Evolutionary conservation across 371 early-diverging fungal species (phyloP).

Genomic region (Rhizomucor pusillus): DNA sequence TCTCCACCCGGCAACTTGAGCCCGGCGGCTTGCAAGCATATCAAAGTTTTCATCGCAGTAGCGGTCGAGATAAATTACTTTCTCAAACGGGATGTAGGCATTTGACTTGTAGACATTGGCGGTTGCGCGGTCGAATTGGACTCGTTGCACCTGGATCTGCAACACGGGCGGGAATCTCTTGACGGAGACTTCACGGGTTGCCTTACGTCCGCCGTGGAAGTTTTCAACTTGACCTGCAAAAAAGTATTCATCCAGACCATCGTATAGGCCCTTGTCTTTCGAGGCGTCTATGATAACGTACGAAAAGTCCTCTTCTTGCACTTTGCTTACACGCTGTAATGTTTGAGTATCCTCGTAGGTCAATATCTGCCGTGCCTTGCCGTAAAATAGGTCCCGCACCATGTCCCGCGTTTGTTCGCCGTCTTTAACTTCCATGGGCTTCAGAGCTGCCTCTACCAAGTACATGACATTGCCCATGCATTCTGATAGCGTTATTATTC

Average conservation of each 20-base stretch:
- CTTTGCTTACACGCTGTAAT: conserved; percentile 25
- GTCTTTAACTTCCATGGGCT: conserved; percentile 29
- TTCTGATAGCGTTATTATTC: conserved; percentile 34
- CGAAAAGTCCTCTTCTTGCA: conserved; percentile 62
- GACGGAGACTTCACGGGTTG: conserved; percentile 51
- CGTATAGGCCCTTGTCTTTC: conserved; percentile 56
- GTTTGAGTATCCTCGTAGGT: conserved; percentile 47
- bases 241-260: conserved; percentile 65
- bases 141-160: conserved; percentile 66
- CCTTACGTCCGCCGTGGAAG: conserved; percentile 52
- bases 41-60: conserved; percentile 48
- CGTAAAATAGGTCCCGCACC: conserved; percentile 58
- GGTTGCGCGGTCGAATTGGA: conserved; percentile 63
- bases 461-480: conserved; percentile 74
- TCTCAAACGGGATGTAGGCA: conserved; percentile 55
- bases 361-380: conserved; percentile 60
- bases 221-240: conserved; percentile 45
- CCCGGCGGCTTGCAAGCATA: conserved; percentile 24
- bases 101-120: conserved; percentile 64
- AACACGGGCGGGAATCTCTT: conserved; percentile 59
- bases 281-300: conserved; percentile 64
- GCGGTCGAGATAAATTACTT: conserved; percentile 56
- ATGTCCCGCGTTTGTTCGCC: conserved; percentile 41
- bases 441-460: conserved; percentile 56
- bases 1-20: conserved; percentile 32